Evolutionary conservation across 2,329 filamentous ascomycete species (phyloP).

Genomic region (Stachybotrys chlorohalonatus): DNA sequence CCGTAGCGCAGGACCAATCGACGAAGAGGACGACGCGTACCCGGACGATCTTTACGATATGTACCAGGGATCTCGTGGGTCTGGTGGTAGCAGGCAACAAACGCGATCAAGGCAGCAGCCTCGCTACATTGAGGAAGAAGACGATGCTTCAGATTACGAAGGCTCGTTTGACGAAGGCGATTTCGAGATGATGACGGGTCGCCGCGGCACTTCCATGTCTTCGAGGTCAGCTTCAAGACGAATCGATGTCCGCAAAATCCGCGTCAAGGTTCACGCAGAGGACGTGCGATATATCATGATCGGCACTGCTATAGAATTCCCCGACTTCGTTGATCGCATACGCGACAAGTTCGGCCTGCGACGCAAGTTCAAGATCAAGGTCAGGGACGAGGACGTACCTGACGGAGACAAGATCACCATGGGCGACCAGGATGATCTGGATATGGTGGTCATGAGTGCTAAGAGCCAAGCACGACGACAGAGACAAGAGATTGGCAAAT

Average conservation of each 20-base stretch:
- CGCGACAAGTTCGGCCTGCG: constrained; percentile 77
- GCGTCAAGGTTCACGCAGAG: constrained; percentile 85
- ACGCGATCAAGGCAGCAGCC: constrained; percentile 29
- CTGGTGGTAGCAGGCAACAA: constrained; percentile 27
- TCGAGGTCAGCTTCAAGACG: constrained; percentile 47
- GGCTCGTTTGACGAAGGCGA: constrained; percentile 65
- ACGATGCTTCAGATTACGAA: constrained; percentile 59
- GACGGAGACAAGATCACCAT: constrained; percentile 92
- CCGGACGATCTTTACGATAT: constrained; percentile 63
- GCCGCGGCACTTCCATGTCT: constrained; percentile 35
- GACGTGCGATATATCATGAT: constrained; percentile 94
- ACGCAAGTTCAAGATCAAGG: constrained; percentile 78
- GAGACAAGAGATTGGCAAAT: constrained; percentile 75
- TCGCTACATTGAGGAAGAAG: constrained; percentile 72
- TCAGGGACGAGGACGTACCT: constrained; percentile 67
- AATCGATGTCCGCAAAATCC: constrained; percentile 66
- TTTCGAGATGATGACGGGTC: constrained; percentile 65
- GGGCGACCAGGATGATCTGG: constrained; percentile 91
- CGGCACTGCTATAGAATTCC: constrained; percentile 60
- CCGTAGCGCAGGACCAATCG: constrained; percentile 19
- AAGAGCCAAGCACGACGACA: constrained; percentile 63
- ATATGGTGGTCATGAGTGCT: constrained; percentile 69
- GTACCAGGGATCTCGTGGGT: constrained; percentile 36
- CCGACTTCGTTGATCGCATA: constrained; percentile 69
- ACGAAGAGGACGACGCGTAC: constrained; percentile 53